These are phyloP conservation scores for Fonticula alba DNA, from an alignment of 78 protist genomes.

Conservation along the genomic window DNA sequence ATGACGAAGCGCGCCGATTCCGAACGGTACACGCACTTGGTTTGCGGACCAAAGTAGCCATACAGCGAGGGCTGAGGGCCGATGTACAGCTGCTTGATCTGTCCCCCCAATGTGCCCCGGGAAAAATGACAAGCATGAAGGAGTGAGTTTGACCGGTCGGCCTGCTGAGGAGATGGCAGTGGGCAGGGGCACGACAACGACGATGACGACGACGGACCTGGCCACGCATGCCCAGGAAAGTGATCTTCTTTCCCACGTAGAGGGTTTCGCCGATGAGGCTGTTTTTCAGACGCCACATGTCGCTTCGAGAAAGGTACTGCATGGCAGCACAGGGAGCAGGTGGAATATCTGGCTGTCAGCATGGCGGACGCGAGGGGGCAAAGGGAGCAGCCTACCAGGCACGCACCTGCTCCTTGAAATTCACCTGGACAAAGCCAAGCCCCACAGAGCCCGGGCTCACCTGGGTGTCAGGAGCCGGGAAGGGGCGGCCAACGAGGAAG, in stretches of 20 bases:
- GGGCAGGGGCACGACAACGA: not conserved
- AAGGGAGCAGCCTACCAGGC: too few species aligned
- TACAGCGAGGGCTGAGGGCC: not conserved
- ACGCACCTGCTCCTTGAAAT: conserved; percentile 4
- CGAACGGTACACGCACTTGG: conserved; percentile 26
- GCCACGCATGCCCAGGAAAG: not conserved
- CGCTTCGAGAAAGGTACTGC: conserved; percentile 21
- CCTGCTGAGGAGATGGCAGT: not conserved
- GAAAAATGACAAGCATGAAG: not conserved
- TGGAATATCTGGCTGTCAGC: too few species aligned
- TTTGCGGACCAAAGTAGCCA: conserved; percentile 11
- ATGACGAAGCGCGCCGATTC: conserved; percentile 1
- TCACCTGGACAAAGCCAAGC: conserved; percentile 1
- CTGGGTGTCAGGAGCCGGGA: not conserved
- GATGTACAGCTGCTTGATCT: too few species aligned
- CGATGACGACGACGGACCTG: not conserved
- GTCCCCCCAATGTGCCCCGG: too few species aligned
- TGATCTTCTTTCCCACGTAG: not conserved
- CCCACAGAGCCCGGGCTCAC: not conserved
- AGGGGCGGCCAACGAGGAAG: not conserved
- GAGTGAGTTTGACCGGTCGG: not conserved
- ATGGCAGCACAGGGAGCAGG: too few species aligned
- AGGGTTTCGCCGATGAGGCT: not conserved
- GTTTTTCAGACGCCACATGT: conserved; percentile 20
- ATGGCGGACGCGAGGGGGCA: too few species aligned